A percentile compares a stretch with the other conserved stretches of the same genome.
These are phyloP conservation scores for Paramecium octaurelia DNA, from an alignment of 73 alveolate species.

Conservation along the genomic window DNA sequence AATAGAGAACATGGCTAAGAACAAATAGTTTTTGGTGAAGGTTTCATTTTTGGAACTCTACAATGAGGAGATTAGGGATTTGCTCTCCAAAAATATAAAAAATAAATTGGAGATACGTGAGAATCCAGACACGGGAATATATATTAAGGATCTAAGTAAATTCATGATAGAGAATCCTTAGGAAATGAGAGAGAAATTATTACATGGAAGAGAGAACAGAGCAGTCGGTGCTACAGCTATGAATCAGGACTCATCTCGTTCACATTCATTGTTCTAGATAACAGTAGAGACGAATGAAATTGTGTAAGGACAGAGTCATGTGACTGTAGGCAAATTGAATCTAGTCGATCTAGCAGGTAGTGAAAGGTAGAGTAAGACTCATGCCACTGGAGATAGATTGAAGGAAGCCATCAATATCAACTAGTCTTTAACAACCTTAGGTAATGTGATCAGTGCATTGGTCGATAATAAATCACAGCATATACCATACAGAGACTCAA, in stretches of 20 bases:
- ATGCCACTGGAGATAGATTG: conserved; percentile 91
- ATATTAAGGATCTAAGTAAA: conserved; percentile 89
- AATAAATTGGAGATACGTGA: conserved; percentile 85
- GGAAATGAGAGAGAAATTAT: conserved; percentile 86
- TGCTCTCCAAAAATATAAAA: conserved; percentile 76
- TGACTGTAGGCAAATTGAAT: conserved; percentile 89
- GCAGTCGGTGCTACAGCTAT: conserved; percentile 92
- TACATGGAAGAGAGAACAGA: conserved; percentile 90
- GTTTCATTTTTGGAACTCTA: conserved; percentile 90
- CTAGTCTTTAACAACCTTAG: conserved; percentile 89
- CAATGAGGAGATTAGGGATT: conserved; percentile 91
- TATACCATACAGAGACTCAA: conserved; percentile 98
- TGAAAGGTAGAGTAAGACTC: conserved; percentile 89
- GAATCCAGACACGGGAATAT: conserved; percentile 87
- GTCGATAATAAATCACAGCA: conserved; percentile 89
- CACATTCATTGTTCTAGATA: conserved; percentile 86
- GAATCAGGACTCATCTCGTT: conserved; percentile 86
- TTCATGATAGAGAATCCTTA: conserved; percentile 82
- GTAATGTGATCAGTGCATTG: conserved; percentile 94
- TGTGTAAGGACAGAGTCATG: conserved; percentile 82
- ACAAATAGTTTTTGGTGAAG: conserved; percentile 81
- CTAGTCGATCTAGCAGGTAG: conserved; percentile 96
- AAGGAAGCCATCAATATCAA: conserved; percentile 97
- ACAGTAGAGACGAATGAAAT: conserved; percentile 85
- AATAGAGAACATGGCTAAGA: conserved; percentile 76